These are phyloP conservation scores for Eucommia ulmoides DNA, from an alignment of 257 asterid genomes.

Conservation along the genomic window DNA sequence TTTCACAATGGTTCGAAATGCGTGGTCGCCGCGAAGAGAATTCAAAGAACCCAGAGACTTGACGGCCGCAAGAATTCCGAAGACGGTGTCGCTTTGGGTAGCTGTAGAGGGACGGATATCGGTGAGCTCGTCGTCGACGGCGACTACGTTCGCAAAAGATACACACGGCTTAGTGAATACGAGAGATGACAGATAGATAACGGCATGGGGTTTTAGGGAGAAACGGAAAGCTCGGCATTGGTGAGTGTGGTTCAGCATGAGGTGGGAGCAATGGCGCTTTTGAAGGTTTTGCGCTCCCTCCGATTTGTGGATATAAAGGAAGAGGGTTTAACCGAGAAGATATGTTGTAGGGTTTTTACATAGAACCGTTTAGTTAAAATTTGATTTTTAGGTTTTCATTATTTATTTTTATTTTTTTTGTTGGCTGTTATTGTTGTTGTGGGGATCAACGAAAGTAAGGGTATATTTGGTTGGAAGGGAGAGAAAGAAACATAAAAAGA, in stretches of 20 bases:
- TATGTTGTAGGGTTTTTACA: too few relatives aligned
- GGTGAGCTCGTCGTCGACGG: conserved; percentile 13
- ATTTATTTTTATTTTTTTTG: too few relatives aligned
- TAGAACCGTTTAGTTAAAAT: too few relatives aligned
- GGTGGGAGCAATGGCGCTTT: neutral
- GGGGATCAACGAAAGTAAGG: too few relatives aligned
- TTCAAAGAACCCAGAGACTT: conserved; percentile 15
- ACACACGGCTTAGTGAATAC: neutral
- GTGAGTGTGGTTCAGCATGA: conserved; percentile 3
- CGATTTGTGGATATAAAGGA: too few relatives aligned
- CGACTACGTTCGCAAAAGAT: conserved; percentile 5
- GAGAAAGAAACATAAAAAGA: too few relatives aligned
- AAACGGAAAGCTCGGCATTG: conserved; percentile 22
- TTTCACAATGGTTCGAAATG: conserved; percentile 20
- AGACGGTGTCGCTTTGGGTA: conserved; percentile 17
- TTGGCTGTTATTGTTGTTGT: too few relatives aligned
- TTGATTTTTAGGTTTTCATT: too few relatives aligned
- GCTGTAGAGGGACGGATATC: conserved; percentile 1
- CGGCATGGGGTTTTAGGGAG: conserved; percentile 8
- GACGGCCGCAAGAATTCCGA: conserved; percentile 29
- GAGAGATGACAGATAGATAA: conserved; percentile 10
- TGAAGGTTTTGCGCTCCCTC: neutral
- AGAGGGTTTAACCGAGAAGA: too few relatives aligned
- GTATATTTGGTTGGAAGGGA: too few relatives aligned
- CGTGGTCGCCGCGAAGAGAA: conserved; percentile 17